phyloP scores from a whole-genome alignment of 2,329 filamentous ascomycete species.

The Myriosclerotinia scirpicola region DNA sequence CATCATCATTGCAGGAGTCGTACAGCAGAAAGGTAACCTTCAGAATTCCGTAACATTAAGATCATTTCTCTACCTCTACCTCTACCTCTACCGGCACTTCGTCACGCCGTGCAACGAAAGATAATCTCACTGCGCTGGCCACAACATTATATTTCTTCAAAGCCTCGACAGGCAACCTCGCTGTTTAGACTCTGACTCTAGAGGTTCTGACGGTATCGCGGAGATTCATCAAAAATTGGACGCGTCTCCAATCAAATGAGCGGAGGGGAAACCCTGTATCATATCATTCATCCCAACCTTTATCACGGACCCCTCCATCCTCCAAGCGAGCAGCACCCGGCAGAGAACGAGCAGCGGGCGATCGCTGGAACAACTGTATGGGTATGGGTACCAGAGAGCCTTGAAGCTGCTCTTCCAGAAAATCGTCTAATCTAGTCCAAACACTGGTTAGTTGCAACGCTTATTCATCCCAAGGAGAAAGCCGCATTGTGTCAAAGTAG shows the following conservation, averaged over 20 bases:
- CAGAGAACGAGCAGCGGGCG: constrained; percentile 35
- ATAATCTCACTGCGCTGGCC: constrained; percentile 23
- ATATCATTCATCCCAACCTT: constrained; percentile 37
- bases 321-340: constrained; percentile 36
- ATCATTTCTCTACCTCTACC: constrained; percentile 19
- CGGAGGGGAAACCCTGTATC: constrained; percentile 32
- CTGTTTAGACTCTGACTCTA: too few relatives aligned
- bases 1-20: constrained; percentile 19
- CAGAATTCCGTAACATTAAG: constrained; percentile 17
- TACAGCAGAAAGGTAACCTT: constrained; percentile 20
- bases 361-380: constrained; percentile 34
- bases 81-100: constrained; percentile 23
- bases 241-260: constrained; percentile 23
- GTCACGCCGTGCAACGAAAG: constrained; percentile 16
- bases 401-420: constrained; percentile 34
- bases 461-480: constrained; percentile 32
- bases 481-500: constrained; percentile 19
- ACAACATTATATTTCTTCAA: constrained; percentile 20
- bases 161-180: constrained; percentile 21
- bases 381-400: constrained; percentile 28
- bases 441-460: constrained; percentile 26
- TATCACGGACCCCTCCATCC: constrained; percentile 37
- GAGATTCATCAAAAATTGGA: constrained; percentile 8
- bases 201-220: constrained; percentile 16
- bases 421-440: constrained; percentile 34